Base-by-base conservation (phyloP, 2,329 filamentous ascomycete species). In the Pezicula rhizophila region DNA sequence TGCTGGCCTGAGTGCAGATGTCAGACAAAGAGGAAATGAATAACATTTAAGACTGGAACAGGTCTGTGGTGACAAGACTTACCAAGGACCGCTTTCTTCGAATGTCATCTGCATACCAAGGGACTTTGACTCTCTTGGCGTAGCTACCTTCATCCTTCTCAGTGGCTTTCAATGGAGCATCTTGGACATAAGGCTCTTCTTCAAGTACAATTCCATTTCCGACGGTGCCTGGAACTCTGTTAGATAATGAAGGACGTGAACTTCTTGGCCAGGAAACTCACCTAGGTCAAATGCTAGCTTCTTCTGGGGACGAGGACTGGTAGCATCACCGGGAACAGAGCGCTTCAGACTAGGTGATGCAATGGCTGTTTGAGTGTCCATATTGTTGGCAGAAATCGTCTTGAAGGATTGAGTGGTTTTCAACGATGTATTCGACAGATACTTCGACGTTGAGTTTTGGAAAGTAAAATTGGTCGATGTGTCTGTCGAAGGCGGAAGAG, bases 1-100 rank as follows among this genome's bases (percentile, higher is more conserved):
- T 52, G 12, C 34, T 31, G 18, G 53, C 56, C 57, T 58, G 45
- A 7, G 23, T 23, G 23, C 6, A 23, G 6, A 23, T 5, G 23
- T 23, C 23, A 23, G 23, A 23, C 23, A 23, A 23, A 23, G 23
- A 23, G 6, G 23, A 23, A 23, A 23, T 23, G 23, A 23, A 23
- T 3, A 23, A 23, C 6, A 23, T 5, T 23, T 23, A 23, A 23
- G 23, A 23, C 23, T 23, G 23, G 4, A 5, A 23, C 23, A 23
- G 23, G 23, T 5, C 23, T 23, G 23, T 7, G 12, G 2, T 15
- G n/a, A 31, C 8, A 45, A 18, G 33, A 45, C 34, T 45, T 46
- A 46, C 47, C 28, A 45, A 26, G 8, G 25, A 20, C 20, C 42
- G 26, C 42, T 45, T 52, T 26, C 46, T 34, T 6, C 43, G 38